Evolutionary conservation across 768 basidiomycete species (phyloP).

Genomic region (Grammothele lineata): DNA sequence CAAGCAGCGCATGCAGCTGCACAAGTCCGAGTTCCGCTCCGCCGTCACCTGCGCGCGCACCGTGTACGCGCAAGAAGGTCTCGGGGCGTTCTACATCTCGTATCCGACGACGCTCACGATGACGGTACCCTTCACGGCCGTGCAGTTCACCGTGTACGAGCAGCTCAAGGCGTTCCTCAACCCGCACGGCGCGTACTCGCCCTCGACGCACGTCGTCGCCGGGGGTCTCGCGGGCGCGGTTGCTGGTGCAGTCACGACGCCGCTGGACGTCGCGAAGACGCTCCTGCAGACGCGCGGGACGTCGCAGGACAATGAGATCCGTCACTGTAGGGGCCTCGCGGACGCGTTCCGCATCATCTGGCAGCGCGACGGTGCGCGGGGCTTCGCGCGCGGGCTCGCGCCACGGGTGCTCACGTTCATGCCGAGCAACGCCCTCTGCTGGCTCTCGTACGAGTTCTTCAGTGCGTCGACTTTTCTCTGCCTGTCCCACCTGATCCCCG

Average conservation of each 20-base stretch:
- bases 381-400: conserved; percentile 82
- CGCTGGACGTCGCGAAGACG: conserved; percentile 96
- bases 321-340: conserved; percentile 75
- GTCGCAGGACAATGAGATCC: conserved; percentile 81
- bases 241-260: conserved; percentile 93
- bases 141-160: conserved; percentile 96
- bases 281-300: conserved; percentile 92
- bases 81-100: conserved; percentile 93
- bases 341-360: conserved; percentile 90
- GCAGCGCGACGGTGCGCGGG: conserved; percentile 77
- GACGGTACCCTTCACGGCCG: conserved; percentile 96
- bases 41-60: conserved; percentile 81
- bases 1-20: conserved; percentile 99
- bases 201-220: conserved; percentile 86
- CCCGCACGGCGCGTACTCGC: conserved; percentile 83
- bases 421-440: conserved; percentile 96
- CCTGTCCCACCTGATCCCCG: not conserved
- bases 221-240: conserved; percentile 92
- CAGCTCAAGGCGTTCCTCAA: conserved; percentile 85
- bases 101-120: conserved; percentile 98
- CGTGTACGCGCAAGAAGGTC: conserved; percentile 82
- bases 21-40: conserved; percentile 87
- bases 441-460: conserved; percentile 98
- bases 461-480: conserved; percentile 60
- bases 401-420: conserved; percentile 93